Base-by-base conservation (phyloP, 148 eudicot genomes). In the Gaultheria prostrata region DNA sequence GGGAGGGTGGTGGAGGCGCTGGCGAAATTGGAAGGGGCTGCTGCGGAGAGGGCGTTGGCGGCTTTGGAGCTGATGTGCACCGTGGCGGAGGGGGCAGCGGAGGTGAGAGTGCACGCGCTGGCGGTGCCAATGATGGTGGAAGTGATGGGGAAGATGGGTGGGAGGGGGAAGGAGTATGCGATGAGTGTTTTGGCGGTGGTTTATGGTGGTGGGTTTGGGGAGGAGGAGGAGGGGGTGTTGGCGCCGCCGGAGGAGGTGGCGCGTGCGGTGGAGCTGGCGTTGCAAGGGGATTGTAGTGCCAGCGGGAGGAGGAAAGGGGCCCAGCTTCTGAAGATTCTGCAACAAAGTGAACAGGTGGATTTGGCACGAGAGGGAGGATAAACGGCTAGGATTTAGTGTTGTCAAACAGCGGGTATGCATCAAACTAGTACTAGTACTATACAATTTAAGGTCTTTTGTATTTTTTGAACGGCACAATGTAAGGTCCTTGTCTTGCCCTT, bases 231-330 rank as follows among this genome's bases (percentile, higher is more conserved):
- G 13, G 90, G 86, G 39, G 56, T 86, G 53, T 82, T 76, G 82
- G 94, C 98, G 6, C 98, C 98, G 48, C 88, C 92, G 32, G 97
- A 94, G 76, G 95, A 94, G 90, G 94, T 96, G 88, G 98, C 93
- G 79, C 88, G 94, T 50, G 98, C 97, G 73, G 98, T 96, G 82
- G 89, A 83, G 88, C 86, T 96, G 85, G 98, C 98, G 0, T 85
- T 96, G 93, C 97, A 93, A 39, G 97, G 96, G 74, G 90, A 92
- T 10, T 94, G 98, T 79, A 96, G 93, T 82, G 95, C 92, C 0
- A 92, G 98, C 10, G 97, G 90, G 51, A 92, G 85, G 88, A 90
- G 98, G 54, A 95, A 95, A 86, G 98, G 98, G 83, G 92, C 87
- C 77, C 98, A 94, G 85, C 88, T 95, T 8, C 86, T 95, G 75